These are phyloP conservation scores for Osmanthus fragrans DNA, from an alignment of 257 asterid species.

Conservation along the genomic window DNA sequence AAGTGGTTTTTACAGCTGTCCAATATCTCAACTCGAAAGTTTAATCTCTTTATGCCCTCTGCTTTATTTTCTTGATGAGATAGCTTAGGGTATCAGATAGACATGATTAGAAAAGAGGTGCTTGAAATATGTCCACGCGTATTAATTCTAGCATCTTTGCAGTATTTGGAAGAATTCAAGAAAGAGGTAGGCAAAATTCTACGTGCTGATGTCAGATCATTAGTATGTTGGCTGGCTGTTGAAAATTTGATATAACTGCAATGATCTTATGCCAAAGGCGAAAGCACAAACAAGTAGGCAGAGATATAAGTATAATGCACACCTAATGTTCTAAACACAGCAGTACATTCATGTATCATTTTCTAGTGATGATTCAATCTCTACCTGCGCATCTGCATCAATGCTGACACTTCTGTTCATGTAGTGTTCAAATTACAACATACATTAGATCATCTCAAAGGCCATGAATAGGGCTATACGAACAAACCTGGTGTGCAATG, in stretches of 20 bases:
- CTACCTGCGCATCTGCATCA: neutral
- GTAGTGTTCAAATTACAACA: neutral
- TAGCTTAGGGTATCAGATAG: neutral
- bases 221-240: too few relatives aligned
- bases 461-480: conserved; percentile 7
- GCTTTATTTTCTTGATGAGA: neutral
- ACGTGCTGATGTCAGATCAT: too few relatives aligned
- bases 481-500: conserved; percentile 94
- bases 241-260: too few relatives aligned
- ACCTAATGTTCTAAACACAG: too few relatives aligned
- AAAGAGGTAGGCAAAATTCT: too few relatives aligned
- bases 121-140: neutral
- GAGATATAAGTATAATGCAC: neutral
- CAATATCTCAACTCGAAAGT: too few relatives aligned
- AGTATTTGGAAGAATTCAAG: too few relatives aligned
- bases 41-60: too few relatives aligned
- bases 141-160: too few relatives aligned
- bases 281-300: neutral
- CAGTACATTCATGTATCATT: neutral
- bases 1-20: neutral
- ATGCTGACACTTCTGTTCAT: neutral
- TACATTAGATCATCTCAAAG: conserved; percentile 9
- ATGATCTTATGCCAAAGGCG: neutral
- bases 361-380: neutral
- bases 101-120: neutral